Conservation (phyloP, 192 early-diverging fungal genomes). For the Chytriomyces confervae region DNA sequence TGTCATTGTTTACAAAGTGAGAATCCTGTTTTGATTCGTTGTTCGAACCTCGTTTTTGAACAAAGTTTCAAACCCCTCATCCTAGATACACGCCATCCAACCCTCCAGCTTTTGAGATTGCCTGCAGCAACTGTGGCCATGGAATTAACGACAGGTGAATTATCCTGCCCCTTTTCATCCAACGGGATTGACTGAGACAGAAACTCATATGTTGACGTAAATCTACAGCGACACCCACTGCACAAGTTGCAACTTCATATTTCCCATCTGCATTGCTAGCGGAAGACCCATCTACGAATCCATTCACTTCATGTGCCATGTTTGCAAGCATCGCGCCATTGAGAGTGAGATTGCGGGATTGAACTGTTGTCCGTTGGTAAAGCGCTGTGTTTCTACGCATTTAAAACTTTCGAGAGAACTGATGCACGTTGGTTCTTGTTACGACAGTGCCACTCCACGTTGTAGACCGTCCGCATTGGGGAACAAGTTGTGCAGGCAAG, state of each 20-base stretch:
- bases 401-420: background rate
- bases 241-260: conserved; percentile 53
- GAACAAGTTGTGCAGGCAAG: no score
- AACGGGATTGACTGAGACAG: background rate
- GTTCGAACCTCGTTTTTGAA: no score
- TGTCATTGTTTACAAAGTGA: conserved; percentile 62
- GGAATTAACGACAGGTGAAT: conserved; percentile 39
- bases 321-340: conserved; percentile 65
- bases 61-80: background rate
- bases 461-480: no score
- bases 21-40: background rate
- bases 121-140: conserved; percentile 46
- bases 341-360: conserved; percentile 59
- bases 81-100: conserved; percentile 41
- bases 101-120: conserved; percentile 23
- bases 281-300: conserved; percentile 62
- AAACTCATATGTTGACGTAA: background rate
- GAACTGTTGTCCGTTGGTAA: conserved; percentile 64
- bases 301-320: conserved; percentile 66
- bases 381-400: background rate
- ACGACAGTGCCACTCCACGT: no score
- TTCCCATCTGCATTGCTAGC: conserved; percentile 64
- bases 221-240: conserved; percentile 52
- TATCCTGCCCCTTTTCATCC: background rate
- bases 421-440: no score